These are phyloP conservation scores for Pyricularia sp. DNA, from an alignment of 2,329 filamentous ascomycete species.

Conservation along the genomic window DNA sequence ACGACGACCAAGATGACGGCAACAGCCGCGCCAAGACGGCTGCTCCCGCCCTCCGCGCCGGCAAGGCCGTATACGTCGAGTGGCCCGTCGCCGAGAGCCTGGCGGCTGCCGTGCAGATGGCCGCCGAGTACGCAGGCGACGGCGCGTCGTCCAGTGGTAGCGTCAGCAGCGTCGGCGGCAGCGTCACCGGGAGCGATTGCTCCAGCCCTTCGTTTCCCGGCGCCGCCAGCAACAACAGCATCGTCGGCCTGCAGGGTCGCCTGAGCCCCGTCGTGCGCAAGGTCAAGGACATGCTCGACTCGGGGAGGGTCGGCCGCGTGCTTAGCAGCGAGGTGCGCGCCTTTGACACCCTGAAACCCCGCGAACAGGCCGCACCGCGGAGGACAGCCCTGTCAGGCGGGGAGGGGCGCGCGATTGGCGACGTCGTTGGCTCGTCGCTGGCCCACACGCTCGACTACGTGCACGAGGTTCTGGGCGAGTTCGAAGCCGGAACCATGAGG, in stretches of 20 bases:
- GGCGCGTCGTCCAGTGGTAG: not conserved
- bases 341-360: constrained; percentile 23
- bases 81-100: constrained; percentile 45
- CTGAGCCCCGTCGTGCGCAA: constrained; percentile 32
- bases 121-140: constrained; percentile 13
- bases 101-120: constrained; percentile 29
- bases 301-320: constrained; percentile 39
- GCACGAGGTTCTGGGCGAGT: constrained; percentile 34
- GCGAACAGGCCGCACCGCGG: constrained; percentile 18
- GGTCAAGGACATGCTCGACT: constrained; percentile 32
- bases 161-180: not conserved
- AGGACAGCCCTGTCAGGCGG: constrained; percentile 25
- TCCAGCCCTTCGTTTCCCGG: constrained; percentile 4
- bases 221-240: constrained; percentile 23
- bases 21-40: constrained; percentile 39
- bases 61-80: constrained; percentile 45
- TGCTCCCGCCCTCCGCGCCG: constrained; percentile 36
- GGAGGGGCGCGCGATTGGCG: constrained; percentile 33
- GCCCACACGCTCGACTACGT: constrained; percentile 37
- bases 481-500: constrained; percentile 21
- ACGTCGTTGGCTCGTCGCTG: constrained; percentile 30
- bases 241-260: constrained; percentile 43
- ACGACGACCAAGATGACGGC: constrained; percentile 18
- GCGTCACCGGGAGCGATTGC: not conserved
- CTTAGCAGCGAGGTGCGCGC: constrained; percentile 37